Conservation (phyloP, 352 stramenopile species). For the Pythium rishiriense region DNA sequence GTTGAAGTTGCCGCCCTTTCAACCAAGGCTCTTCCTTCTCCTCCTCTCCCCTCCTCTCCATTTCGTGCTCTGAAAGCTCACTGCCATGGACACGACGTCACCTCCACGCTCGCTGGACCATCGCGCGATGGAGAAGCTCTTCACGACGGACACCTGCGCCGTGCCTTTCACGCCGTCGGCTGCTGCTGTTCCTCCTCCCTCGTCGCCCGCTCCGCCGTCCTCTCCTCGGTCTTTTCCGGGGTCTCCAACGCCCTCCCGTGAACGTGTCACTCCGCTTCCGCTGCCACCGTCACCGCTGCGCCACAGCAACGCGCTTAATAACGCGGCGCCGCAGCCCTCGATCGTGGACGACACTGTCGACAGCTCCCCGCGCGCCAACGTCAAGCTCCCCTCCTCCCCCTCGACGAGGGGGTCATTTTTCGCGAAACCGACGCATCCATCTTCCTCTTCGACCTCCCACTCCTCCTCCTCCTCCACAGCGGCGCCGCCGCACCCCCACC, state of each 20-base stretch:
- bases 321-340: slow-evolving; percentile 12
- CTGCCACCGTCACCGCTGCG: slow-evolving; percentile 12
- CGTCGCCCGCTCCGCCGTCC: background rate
- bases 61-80: background rate
- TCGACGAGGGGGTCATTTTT: background rate
- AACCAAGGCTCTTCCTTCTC: background rate
- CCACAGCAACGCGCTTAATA: slow-evolving; percentile 22
- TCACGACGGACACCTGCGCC: slow-evolving; percentile 14
- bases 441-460: background rate
- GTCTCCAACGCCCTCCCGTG: background rate
- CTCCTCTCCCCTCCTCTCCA: background rate
- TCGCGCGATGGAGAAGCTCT: slow-evolving; percentile 13
- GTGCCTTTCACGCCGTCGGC: background rate
- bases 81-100: background rate
- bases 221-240: background rate
- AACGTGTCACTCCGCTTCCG: slow-evolving; percentile 2
- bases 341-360: slow-evolving; percentile 15
- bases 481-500: background rate
- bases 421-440: background rate
- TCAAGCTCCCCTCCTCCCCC: slow-evolving; percentile 1
- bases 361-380: slow-evolving; percentile 8
- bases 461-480: background rate
- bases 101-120: background rate
- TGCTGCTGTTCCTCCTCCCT: background rate
- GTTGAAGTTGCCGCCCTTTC: slow-evolving; percentile 9